Evolutionary conservation across 768 basidiomycete genomes (phyloP).

Genomic region (Kwoniella dendrophila): DNA sequence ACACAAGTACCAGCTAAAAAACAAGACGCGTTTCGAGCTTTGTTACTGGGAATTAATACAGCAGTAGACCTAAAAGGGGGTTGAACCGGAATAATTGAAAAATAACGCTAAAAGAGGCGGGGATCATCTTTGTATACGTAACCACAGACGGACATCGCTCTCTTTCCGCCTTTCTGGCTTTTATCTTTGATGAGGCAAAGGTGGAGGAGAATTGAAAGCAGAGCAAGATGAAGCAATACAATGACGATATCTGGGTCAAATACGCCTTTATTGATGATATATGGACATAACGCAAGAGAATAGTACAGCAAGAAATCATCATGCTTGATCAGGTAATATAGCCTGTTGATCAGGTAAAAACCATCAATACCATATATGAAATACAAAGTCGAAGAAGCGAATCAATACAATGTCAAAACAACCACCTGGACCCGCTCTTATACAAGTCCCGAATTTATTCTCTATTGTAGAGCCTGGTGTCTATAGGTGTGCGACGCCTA

Average conservation of each 20-base stretch:
- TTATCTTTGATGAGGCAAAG: not conserved
- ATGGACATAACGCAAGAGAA: too few relatives aligned
- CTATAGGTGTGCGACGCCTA: slow-evolving; percentile 46
- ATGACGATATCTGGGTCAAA: too few relatives aligned
- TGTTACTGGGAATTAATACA: too few relatives aligned
- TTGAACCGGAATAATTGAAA: not conserved
- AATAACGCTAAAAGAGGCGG: not conserved
- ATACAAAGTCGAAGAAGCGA: not conserved
- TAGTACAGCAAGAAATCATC: not conserved
- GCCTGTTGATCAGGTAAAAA: slow-evolving; percentile 3
- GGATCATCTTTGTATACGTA: not conserved
- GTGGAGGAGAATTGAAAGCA: not conserved
- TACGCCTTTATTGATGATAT: too few relatives aligned
- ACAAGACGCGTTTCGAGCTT: not conserved
- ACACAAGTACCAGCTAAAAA: not conserved
- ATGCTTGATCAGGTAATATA: slow-evolving; percentile 4
- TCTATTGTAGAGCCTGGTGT: slow-evolving; percentile 51
- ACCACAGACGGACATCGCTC: not conserved
- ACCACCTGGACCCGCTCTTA: slow-evolving; percentile 33
- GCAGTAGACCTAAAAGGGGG: too few relatives aligned
- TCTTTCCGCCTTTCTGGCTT: too few relatives aligned
- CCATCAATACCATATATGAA: not conserved
- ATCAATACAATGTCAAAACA: slow-evolving; percentile 10
- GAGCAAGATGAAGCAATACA: too few relatives aligned
- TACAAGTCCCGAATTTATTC: slow-evolving; percentile 47